Evolutionary conservation across 495 filamentous ascomycete genomes (phyloP).

Genomic region (Lasiosphaeria hispida): DNA sequence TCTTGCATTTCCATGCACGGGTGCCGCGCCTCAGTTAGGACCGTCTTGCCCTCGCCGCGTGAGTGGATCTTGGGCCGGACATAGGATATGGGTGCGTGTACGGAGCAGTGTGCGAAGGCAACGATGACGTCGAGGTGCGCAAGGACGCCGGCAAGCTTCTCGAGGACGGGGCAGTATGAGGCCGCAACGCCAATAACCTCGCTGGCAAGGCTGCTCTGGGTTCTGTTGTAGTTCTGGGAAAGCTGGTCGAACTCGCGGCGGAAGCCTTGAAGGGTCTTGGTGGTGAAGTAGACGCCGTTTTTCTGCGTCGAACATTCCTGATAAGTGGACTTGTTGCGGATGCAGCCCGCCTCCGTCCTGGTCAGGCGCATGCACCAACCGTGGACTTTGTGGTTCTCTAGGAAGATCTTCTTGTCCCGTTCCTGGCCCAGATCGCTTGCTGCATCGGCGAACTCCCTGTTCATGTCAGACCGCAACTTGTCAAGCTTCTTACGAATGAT

Average conservation of each 20-base stretch:
- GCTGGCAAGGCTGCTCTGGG: constrained; percentile 83
- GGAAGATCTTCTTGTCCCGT: constrained; percentile 94
- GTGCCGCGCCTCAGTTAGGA: constrained; percentile 90
- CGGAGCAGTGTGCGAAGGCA: constrained; percentile 88
- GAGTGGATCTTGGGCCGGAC: constrained; percentile 89
- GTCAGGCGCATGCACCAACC: constrained; percentile 97
- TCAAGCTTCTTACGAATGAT: constrained; percentile 90
- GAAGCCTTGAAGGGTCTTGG: constrained; percentile 72
- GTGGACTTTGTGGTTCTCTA: constrained; percentile 93
- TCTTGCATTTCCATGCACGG: constrained; percentile 99
- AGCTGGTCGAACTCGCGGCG: constrained; percentile 92
- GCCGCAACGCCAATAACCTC: constrained; percentile 92
- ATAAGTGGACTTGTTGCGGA: constrained; percentile 85
- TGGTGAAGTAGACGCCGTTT: constrained; percentile 98
- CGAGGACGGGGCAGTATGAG: constrained; percentile 91
- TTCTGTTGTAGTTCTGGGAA: constrained; percentile 92
- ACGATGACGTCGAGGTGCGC: constrained; percentile 97
- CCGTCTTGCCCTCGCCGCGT: constrained; percentile 83
- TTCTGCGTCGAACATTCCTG: constrained; percentile 98
- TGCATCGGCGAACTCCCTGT: constrained; percentile 73
- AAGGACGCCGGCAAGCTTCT: constrained; percentile 82
- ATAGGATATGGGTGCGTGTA: constrained; percentile 90
- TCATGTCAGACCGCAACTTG: constrained; percentile 78
- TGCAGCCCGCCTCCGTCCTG: constrained; percentile 85
- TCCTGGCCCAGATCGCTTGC: constrained; percentile 86